A percentile compares a stretch with the other conserved stretches of the same genome.
These are phyloP conservation scores for Penicillium sp. DNA, from an alignment of 2,329 filamentous ascomycete species.

Conservation along the genomic window DNA sequence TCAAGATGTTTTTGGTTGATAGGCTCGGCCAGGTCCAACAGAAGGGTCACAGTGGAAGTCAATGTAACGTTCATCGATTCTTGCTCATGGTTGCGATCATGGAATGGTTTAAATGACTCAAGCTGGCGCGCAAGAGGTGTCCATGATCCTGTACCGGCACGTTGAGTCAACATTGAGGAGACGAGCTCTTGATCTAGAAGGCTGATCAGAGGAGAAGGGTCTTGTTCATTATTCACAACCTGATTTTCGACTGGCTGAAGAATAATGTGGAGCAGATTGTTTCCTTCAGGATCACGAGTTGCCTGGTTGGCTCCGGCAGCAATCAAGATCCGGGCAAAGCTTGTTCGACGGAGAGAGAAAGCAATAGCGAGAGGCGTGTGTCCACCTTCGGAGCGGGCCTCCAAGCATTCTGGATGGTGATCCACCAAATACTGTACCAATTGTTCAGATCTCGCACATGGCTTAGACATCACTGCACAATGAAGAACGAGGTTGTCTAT, in stretches of 20 bases:
- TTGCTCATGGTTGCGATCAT: conserved; percentile 26
- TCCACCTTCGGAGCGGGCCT: conserved; percentile 51
- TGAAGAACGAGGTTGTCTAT: conserved; percentile 58
- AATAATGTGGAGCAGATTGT: conserved; percentile 68
- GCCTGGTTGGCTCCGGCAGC: conserved; percentile 68
- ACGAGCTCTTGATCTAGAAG: conserved; percentile 55
- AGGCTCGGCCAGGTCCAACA: conserved; percentile 58
- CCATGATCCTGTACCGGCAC: conserved; percentile 27
- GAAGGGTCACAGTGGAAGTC: conserved; percentile 44
- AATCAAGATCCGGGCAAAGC: conserved; percentile 58
- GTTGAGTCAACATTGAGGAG: conserved; percentile 31
- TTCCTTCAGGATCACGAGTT: conserved; percentile 57
- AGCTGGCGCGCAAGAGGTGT: conserved; percentile 61
- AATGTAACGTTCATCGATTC: neutral
- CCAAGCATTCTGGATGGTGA: conserved; percentile 59
- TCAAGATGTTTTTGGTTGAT: conserved; percentile 46
- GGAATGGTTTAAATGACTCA: conserved; percentile 1
- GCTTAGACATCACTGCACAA: conserved; percentile 56
- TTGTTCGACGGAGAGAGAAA: conserved; percentile 46
- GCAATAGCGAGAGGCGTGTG: conserved; percentile 68
- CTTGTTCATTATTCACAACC: conserved; percentile 32
- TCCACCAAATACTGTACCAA: conserved; percentile 67
- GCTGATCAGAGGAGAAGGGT: conserved; percentile 60
- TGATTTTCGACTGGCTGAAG: conserved; percentile 22
- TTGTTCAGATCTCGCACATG: conserved; percentile 45